Evolutionary conservation across 192 early-diverging fungal species (phyloP).

Genomic region (Coemansia sp.): DNA sequence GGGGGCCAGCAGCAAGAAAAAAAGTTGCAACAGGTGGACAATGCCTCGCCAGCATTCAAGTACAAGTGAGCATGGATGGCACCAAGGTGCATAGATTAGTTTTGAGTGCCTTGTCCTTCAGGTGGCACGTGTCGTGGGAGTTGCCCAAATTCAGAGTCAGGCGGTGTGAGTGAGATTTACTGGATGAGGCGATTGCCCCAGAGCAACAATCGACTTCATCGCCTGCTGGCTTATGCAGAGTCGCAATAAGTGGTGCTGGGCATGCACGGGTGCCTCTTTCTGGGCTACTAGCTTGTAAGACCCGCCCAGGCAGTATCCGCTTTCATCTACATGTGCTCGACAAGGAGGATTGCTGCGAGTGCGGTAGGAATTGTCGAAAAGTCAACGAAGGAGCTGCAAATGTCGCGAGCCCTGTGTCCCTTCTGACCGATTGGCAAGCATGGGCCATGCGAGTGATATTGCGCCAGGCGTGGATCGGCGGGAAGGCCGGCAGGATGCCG

Average conservation of each 20-base stretch:
- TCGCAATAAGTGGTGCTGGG: not conserved
- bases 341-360: not conserved
- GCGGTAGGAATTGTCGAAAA: not conserved
- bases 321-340: not conserved
- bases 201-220: not conserved
- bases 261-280: conserved; percentile 6
- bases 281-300: not conserved
- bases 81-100: conserved; percentile 5
- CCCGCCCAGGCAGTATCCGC: not conserved
- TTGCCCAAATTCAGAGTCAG: conserved; percentile 10
- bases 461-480: conserved; percentile 5
- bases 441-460: conserved; percentile 2
- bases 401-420: not conserved
- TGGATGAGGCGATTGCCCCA: conserved; percentile 5
- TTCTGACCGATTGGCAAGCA: conserved; percentile 4
- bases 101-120: not conserved
- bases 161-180: not conserved
- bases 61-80: not conserved
- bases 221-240: not conserved
- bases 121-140: conserved; percentile 4
- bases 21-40: not conserved
- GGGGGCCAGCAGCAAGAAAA: not conserved
- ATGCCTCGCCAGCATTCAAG: not conserved
- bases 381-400: conserved; percentile 3
- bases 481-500: not conserved